Conservation (phyloP, 495 filamentous ascomycete genomes). For the Platismatia glauca region DNA sequence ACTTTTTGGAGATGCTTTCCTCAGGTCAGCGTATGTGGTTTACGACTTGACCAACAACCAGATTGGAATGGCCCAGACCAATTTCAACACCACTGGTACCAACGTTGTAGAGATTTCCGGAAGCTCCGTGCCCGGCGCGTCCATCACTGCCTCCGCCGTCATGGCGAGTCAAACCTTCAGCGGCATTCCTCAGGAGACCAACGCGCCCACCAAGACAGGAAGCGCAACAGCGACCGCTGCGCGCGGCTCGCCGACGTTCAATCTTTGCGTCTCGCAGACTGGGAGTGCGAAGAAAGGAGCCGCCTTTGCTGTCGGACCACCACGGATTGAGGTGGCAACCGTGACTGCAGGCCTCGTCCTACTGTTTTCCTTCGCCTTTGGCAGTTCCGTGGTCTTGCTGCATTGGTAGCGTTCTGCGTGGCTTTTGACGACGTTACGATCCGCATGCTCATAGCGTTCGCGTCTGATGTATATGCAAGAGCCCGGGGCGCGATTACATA, state of each 20-base stretch:
- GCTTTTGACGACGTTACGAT: slow-evolving; percentile 4
- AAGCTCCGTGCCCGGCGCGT: slow-evolving; percentile 57
- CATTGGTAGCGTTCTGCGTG: not conserved
- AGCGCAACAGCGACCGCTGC: slow-evolving; percentile 7
- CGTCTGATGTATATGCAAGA: not conserved
- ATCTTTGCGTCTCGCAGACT: slow-evolving; percentile 11
- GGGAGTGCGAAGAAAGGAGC: slow-evolving; percentile 8
- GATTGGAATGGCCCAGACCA: slow-evolving; percentile 70
- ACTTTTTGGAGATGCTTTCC: slow-evolving; percentile 79
- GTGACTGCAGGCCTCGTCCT: slow-evolving; percentile 10
- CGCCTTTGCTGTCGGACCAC: slow-evolving; percentile 4
- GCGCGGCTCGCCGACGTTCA: slow-evolving; percentile 15
- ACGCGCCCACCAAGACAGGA: slow-evolving; percentile 22
- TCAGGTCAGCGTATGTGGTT: slow-evolving; percentile 82
- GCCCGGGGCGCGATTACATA: not conserved
- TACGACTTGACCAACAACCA: slow-evolving; percentile 77
- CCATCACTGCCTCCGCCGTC: slow-evolving; percentile 50
- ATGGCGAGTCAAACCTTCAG: slow-evolving; percentile 30
- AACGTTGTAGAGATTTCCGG: slow-evolving; percentile 63
- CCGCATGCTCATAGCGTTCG: not conserved
- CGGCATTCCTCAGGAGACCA: slow-evolving; percentile 17
- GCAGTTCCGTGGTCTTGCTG: slow-evolving; percentile 9
- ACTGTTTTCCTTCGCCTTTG: slow-evolving; percentile 11
- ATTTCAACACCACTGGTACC: slow-evolving; percentile 56
- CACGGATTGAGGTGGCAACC: slow-evolving; percentile 9